Percentiles rank a stretch among this genome's conserved stretches.
These are phyloP conservation scores for Pugionium dolabratum DNA, from an alignment of 345 rosid species.

Conservation along the genomic window DNA sequence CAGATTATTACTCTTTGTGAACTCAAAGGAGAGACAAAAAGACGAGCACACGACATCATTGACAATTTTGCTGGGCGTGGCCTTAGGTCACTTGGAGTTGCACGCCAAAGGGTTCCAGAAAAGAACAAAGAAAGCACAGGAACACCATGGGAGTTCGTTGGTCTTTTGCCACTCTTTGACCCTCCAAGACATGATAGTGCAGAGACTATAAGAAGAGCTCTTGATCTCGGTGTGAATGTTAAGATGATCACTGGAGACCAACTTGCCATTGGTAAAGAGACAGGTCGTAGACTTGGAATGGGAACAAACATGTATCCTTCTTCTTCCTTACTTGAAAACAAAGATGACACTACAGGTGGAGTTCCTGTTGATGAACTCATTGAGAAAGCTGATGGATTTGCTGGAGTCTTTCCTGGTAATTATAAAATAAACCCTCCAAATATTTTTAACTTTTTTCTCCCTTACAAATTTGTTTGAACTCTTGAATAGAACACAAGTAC, in stretches of 20 bases:
- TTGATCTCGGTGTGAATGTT: conserved; percentile 67
- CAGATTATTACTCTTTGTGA: conserved; percentile 55
- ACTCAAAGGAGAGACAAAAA: conserved; percentile 48
- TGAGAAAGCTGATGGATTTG: conserved; percentile 39
- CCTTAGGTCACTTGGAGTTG: conserved; percentile 61
- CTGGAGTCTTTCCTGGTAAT: conserved; percentile 73
- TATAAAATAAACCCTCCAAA: no score
- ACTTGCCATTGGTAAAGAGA: conserved; percentile 72
- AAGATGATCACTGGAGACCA: conserved; percentile 83
- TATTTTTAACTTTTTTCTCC: no score
- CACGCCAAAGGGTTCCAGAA: conserved; percentile 57
- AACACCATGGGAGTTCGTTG: conserved; percentile 68
- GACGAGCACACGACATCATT: conserved; percentile 58
- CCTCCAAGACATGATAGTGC: conserved; percentile 83
- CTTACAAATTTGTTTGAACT: no score
- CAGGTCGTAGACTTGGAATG: conserved; percentile 49
- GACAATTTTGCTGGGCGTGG: conserved; percentile 74
- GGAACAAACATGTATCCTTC: background rate
- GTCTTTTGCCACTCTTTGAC: conserved; percentile 73
- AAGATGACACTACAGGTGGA: conserved; percentile 51
- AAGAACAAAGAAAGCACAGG: conserved; percentile 60
- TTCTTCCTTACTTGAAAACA: conserved; percentile 41
- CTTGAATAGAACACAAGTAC: conserved; percentile 78
- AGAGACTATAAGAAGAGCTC: conserved; percentile 67
- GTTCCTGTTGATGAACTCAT: conserved; percentile 51